Evolutionary conservation across 2,329 filamentous ascomycete genomes (phyloP), one percentile per base, ranked within the genome.

Genomic region (Kalmusia sp.): DNA sequence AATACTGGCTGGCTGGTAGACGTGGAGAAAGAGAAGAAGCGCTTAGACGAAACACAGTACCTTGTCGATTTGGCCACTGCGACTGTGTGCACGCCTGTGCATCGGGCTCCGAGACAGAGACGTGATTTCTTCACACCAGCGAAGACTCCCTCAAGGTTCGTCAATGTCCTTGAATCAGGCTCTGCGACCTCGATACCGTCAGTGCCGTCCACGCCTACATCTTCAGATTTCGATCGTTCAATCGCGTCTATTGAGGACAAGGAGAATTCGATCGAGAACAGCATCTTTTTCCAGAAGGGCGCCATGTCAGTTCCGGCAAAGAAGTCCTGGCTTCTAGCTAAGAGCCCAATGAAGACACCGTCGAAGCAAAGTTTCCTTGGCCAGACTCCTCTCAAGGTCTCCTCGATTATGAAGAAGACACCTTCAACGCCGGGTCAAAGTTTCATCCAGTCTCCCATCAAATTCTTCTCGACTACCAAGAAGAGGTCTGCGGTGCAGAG

Each of bases 1-100:
- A 92, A 92, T 44, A 89, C 96, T 40, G 87, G 87, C 60, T 96
- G 92, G 91, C 89, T 95, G 49, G 82, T 96, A 58, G 91, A 96
- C 28, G 71, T 70, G 47, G 72, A 76, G 43, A 62, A 67, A 43
- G 61, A 65, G 40, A 68, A 70, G 57, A 68, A 65, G 55, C 66
- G 65, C 28, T 57, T 77, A 38, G 63, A 71, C 41, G 73, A 75
- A 51, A 41, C 55, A 5, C 48, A 57, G 11, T 75, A 74, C 49
- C 59, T 69, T 7, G 66, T 75, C 48, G 64, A 68, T 50, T 55
- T 73, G 22, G 57, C 58, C 17, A 43, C 57, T 14, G 63, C 59
- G n/a, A 62, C 59, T 28, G 37, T 33, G 3, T 34, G 19, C 19
- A 34, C 45, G 6, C 63, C 64, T 6, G 41, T 52, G 8, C 62